A percentile compares a stretch with the other conserved stretches of the same genome.
These are phyloP conservation scores for Odontarrhena argentea DNA, from an alignment of 345 rosid species.

Conservation along the genomic window DNA sequence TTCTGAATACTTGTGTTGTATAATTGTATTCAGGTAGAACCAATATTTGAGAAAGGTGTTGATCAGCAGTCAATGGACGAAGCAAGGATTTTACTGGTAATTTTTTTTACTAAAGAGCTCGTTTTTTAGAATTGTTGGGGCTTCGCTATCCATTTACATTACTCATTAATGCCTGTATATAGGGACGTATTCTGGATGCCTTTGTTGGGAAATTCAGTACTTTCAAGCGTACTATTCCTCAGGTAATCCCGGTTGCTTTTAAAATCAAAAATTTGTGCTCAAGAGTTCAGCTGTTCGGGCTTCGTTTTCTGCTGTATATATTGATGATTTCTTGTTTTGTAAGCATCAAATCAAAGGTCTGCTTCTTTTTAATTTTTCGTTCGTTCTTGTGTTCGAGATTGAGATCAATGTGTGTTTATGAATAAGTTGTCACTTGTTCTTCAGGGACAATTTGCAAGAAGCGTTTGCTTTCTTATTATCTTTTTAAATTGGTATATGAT, in stretches of 20 bases:
- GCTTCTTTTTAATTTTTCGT: not conserved
- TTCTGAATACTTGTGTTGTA: conserved; percentile 27
- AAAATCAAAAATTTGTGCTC: not conserved
- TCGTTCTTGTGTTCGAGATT: conserved; percentile 6
- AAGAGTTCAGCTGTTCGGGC: conserved; percentile 7
- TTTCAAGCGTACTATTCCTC: conserved; percentile 97
- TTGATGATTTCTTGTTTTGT: conserved; percentile 14
- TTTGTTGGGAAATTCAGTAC: conserved; percentile 98
- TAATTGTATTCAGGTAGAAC: conserved; percentile 75
- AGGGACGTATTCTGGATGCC: conserved; percentile 98
- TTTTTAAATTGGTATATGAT: conserved; percentile 1
- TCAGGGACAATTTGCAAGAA: conserved; percentile 22
- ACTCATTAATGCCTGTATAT: conserved; percentile 35
- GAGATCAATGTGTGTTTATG: conserved; percentile 16
- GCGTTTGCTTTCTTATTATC: conserved; percentile 9
- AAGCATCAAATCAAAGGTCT: conserved; percentile 17
- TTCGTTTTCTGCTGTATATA: not conserved
- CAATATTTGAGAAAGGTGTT: conserved; percentile 95
- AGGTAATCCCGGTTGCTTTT: conserved; percentile 59
- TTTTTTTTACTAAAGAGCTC: conserved; percentile 34
- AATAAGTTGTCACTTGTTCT: conserved; percentile 6
- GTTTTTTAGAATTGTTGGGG: conserved; percentile 24
- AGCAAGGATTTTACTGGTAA: conserved; percentile 87
- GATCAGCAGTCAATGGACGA: conserved; percentile 96
- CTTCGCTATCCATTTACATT: conserved; percentile 17